These are phyloP conservation scores for Russula sp. DNA, from an alignment of 768 basidiomycete genomes.

Conservation along the genomic window DNA sequence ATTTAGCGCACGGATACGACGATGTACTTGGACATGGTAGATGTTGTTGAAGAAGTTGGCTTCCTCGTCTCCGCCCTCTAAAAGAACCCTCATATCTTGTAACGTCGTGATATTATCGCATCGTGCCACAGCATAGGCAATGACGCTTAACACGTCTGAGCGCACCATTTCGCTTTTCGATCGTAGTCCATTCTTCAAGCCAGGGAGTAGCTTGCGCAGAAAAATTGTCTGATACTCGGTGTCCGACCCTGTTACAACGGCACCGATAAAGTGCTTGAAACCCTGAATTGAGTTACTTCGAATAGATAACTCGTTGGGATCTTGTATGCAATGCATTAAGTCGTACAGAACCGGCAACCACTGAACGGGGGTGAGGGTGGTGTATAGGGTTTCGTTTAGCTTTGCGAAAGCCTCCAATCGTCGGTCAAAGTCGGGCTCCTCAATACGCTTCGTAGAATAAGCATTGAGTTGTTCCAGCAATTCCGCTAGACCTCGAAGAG, in stretches of 20 bases:
- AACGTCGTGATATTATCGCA: slow-evolving; percentile 53
- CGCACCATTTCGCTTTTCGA: slow-evolving; percentile 85
- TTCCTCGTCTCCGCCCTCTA: slow-evolving; percentile 86
- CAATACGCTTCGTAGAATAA: slow-evolving; percentile 71
- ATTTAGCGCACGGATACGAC: slow-evolving; percentile 78
- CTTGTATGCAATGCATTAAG: slow-evolving; percentile 79
- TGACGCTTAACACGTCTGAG: slow-evolving; percentile 69
- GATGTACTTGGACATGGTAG: slow-evolving; percentile 86
- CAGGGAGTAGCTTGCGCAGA: slow-evolving; percentile 60
- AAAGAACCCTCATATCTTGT: slow-evolving; percentile 72
- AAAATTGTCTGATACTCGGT: slow-evolving; percentile 49
- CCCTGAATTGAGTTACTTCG: slow-evolving; percentile 72
- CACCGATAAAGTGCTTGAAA: slow-evolving; percentile 71
- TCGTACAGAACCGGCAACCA: slow-evolving; percentile 86
- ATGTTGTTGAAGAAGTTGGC: slow-evolving; percentile 97
- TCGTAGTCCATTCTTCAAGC: slow-evolving; percentile 69
- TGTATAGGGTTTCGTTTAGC: slow-evolving; percentile 62
- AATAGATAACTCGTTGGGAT: slow-evolving; percentile 80
- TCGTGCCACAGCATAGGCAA: slow-evolving; percentile 64
- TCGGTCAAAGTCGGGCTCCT: slow-evolving; percentile 90
- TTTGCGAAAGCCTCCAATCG: slow-evolving; percentile 67
- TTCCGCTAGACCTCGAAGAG: slow-evolving; percentile 41
- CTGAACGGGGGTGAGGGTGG: slow-evolving; percentile 37
- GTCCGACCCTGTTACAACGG: slow-evolving; percentile 37
- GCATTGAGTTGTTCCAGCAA: slow-evolving; percentile 73